Evolutionary conservation across 148 eudicot species (phyloP).

Genomic region (Vaccinium macrocarpon): DNA sequence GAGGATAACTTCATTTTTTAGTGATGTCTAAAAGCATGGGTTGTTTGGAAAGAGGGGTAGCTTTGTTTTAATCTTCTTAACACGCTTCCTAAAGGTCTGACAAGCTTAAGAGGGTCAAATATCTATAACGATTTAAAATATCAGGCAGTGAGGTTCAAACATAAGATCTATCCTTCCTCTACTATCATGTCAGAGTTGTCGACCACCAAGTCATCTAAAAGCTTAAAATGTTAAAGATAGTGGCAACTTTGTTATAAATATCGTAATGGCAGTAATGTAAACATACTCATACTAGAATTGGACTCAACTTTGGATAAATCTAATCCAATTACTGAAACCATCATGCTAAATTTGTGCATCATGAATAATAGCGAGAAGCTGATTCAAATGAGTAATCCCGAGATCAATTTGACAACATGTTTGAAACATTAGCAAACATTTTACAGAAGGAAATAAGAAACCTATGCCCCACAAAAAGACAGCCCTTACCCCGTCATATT

Average conservation of each 20-base stretch:
- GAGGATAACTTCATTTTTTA: neutral
- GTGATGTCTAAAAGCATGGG: neutral
- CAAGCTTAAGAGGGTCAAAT: neutral
- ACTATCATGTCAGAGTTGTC: neutral
- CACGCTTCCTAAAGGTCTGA: neutral
- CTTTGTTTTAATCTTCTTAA: neutral
- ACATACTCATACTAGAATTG: neutral
- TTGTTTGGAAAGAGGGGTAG: neutral
- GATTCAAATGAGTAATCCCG: neutral
- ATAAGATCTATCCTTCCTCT: neutral
- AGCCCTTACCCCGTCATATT: neutral
- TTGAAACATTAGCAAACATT: neutral
- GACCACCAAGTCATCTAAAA: neutral
- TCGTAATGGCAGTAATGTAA: neutral
- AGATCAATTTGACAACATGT: neutral
- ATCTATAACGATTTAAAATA: neutral
- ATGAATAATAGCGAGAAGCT: neutral
- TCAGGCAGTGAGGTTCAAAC: neutral
- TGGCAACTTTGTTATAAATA: neutral
- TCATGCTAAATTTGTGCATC: neutral
- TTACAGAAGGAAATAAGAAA: neutral
- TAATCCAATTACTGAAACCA: neutral
- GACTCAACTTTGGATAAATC: neutral
- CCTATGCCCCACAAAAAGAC: neutral
- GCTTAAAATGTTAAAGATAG: neutral